phyloP scores from a whole-genome alignment of 2,329 filamentous ascomycete species.

The Fusarium denticulatum region DNA sequence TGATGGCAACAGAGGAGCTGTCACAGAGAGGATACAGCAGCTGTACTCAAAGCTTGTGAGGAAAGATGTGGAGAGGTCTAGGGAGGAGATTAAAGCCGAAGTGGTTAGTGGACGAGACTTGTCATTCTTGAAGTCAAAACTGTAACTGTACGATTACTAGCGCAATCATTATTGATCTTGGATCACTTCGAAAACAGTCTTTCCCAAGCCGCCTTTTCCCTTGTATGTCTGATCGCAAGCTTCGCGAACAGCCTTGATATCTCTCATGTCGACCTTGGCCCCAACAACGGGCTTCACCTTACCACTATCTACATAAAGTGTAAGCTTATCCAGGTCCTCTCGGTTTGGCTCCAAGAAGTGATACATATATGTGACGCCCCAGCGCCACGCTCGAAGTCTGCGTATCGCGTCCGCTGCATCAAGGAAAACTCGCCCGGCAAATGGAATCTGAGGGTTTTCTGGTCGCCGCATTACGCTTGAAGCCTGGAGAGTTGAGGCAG shows the following conservation, averaged over 20 bases:
- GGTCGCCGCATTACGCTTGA: background rate
- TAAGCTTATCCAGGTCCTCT: background rate
- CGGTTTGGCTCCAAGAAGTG: background rate
- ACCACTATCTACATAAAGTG: background rate
- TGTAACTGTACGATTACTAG: background rate
- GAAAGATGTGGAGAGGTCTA: background rate
- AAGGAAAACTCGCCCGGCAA: accelerated
- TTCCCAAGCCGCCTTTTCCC: accelerated
- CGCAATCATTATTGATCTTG: accelerated
- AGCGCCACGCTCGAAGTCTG: background rate
- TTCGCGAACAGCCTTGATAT: accelerated
- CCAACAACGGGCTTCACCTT: background rate
- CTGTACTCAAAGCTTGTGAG: background rate
- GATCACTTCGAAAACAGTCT: background rate
- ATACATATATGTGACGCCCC: background rate
- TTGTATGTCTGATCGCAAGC: background rate
- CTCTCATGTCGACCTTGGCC: background rate
- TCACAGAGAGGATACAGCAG: background rate
- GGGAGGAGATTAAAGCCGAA: background rate
- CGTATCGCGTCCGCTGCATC: background rate
- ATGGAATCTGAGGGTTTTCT: background rate
- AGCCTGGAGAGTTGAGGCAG: background rate
- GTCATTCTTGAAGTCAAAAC: background rate
- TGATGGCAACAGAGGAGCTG: background rate
- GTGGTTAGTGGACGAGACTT: background rate